These are phyloP conservation scores for Thalia dealbata DNA, from an alignment of 176 grass and related monocot genomes.

Conservation along the genomic window DNA sequence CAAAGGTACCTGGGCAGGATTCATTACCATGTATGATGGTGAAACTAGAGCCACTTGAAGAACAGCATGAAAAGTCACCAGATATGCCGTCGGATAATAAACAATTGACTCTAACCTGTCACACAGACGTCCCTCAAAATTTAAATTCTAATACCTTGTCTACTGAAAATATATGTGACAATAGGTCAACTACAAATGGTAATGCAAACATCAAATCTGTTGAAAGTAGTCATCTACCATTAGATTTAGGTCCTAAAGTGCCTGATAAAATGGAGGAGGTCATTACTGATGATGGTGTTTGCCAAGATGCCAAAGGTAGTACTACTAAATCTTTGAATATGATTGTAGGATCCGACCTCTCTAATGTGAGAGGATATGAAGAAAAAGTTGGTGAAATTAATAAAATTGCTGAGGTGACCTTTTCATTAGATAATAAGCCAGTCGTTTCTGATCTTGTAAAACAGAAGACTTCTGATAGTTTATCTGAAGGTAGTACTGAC, in stretches of 20 bases:
- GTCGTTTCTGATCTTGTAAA: constrained; percentile 9
- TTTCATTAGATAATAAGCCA: not conserved
- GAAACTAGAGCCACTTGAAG: constrained; percentile 22
- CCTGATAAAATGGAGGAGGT: not conserved
- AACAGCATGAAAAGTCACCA: not conserved
- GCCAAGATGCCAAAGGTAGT: not conserved
- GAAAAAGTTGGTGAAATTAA: not conserved
- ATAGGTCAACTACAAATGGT: not conserved
- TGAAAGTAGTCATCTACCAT: not conserved
- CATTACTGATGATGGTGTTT: not conserved
- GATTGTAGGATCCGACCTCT: not conserved
- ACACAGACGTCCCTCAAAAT: not conserved
- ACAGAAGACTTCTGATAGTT: constrained; percentile 16
- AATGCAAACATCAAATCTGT: not conserved
- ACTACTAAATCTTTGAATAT: not conserved
- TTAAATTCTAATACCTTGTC: not conserved
- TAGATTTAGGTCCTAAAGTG: not conserved
- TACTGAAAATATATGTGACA: not conserved
- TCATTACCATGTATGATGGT: constrained; percentile 14
- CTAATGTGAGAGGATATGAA: not conserved
- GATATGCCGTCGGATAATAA: not conserved
- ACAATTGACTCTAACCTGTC: not conserved
- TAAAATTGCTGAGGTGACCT: not conserved
- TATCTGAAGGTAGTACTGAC: constrained; percentile 40
- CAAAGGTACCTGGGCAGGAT: not conserved